phyloP scores from a whole-genome alignment of 75 land plant genomes.

The Ceratopteris richardii region DNA sequence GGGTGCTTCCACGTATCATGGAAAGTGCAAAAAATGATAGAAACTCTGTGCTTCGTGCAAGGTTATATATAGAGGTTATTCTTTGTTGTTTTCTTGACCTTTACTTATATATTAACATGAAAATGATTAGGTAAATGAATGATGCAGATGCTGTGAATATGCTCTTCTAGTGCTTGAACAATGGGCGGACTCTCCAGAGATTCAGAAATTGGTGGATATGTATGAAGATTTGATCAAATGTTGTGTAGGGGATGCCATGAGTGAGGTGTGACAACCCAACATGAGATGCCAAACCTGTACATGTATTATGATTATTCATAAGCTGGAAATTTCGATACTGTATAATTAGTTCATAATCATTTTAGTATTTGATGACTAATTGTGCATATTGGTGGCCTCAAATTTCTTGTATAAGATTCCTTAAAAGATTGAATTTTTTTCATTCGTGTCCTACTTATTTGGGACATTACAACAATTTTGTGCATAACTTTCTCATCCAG shows the following conservation, averaged over 20 bases:
- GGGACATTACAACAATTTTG: no score
- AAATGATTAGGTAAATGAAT: no score
- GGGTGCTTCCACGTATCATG: conserved; percentile 80
- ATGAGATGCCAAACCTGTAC: not conserved
- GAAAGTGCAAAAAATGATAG: conserved; percentile 93
- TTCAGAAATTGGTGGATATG: conserved; percentile 88
- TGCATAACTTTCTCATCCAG: no score
- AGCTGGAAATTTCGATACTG: no score
- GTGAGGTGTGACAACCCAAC: conserved; percentile 61
- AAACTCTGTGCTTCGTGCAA: conserved; percentile 84
- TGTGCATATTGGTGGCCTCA: no score
- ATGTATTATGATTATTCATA: not conserved
- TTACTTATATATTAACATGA: not conserved
- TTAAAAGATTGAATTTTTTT: no score
- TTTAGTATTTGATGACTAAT: no score
- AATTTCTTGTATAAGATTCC: no score
- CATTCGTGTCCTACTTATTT: no score
- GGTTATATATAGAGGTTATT: conserved; percentile 53
- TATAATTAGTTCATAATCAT: no score
- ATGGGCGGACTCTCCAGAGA: conserved; percentile 99
- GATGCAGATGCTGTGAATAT: conserved; percentile 90
- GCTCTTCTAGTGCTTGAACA: conserved; percentile 78
- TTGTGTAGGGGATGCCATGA: conserved; percentile 98
- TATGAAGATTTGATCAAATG: conserved; percentile 92
- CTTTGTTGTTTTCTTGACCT: not conserved